phyloP scores from a whole-genome alignment of 345 rosid genomes.

The Durio zibethinus region DNA sequence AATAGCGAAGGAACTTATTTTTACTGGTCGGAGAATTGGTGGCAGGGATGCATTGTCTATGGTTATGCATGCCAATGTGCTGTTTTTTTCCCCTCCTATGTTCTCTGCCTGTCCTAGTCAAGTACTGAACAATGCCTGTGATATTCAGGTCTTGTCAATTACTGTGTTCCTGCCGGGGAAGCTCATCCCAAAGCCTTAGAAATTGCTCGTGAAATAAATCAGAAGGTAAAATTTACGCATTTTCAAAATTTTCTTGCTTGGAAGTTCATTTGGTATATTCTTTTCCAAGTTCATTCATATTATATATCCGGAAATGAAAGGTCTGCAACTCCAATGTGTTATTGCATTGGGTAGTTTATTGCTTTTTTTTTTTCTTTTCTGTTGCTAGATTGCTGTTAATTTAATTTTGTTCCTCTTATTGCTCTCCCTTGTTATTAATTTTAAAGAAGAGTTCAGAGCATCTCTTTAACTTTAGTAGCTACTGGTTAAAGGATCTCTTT shows the following conservation, averaged over 20 bases:
- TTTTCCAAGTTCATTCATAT: neutral
- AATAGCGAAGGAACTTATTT: slow-evolving; percentile 77
- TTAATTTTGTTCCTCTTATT: neutral
- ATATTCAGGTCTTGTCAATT: slow-evolving; percentile 67
- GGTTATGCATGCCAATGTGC: slow-evolving; percentile 38
- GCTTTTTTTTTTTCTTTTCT: neutral
- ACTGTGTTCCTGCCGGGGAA: slow-evolving; percentile 66
- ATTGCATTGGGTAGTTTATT: neutral
- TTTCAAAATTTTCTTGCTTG: neutral
- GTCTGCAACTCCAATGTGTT: neutral
- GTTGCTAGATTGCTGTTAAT: neutral
- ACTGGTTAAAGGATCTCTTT: neutral
- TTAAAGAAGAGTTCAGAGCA: neutral
- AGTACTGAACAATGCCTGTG: neutral
- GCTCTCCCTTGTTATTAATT: neutral
- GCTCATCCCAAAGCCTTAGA: slow-evolving; percentile 75
- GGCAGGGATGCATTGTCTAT: slow-evolving; percentile 65
- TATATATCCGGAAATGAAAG: neutral
- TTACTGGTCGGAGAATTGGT: slow-evolving; percentile 68
- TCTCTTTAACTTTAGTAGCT: neutral
- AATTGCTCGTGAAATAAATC: slow-evolving; percentile 74
- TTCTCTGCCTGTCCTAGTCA: neutral
- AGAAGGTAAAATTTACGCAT: slow-evolving; percentile 43
- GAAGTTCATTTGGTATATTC: neutral
- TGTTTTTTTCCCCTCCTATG: neutral